Percentiles rank a stretch among this genome's conserved stretches.
phyloP scores from a whole-genome alignment of 192 early-diverging fungal genomes.

The Coemansia interrupta region DNA sequence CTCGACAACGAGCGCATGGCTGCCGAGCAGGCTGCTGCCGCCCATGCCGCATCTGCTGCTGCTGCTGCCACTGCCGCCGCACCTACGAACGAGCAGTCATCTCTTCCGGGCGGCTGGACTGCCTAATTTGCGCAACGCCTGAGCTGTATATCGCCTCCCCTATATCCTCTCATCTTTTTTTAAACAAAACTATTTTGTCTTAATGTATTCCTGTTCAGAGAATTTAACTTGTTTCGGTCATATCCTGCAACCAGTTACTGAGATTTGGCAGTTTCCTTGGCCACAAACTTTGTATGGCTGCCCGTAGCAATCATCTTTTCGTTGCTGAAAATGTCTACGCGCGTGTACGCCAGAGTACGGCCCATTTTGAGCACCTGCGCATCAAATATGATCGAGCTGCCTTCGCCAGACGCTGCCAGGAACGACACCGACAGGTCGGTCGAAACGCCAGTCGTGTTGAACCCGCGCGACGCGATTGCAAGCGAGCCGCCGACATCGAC shows the following conservation, averaged over 20 bases:
- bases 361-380: conserved; percentile 50
- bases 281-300: conserved; percentile 52
- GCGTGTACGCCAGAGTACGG: conserved; percentile 49
- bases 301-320: conserved; percentile 52
- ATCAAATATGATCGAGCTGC: conserved; percentile 36
- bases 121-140: conserved; percentile 1
- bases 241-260: no score
- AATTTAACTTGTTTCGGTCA: no score
- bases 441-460: conserved; percentile 45
- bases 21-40: not conserved
- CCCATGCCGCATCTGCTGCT: conserved; percentile 2
- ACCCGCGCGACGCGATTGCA: conserved; percentile 44
- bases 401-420: conserved; percentile 42
- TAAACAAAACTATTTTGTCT: not conserved
- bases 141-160: not conserved
- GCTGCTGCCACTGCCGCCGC: not conserved
- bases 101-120: conserved; percentile 32
- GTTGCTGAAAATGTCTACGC: conserved; percentile 40
- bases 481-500: conserved; percentile 53
- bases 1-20: not conserved
- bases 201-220: not conserved
- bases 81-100: not conserved
- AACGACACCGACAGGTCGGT: conserved; percentile 52
- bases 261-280: conserved; percentile 7
- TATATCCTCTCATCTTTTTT: no score